These are phyloP conservation scores for Didymella exigua DNA, from an alignment of 2,329 filamentous ascomycete genomes.

Conservation along the genomic window DNA sequence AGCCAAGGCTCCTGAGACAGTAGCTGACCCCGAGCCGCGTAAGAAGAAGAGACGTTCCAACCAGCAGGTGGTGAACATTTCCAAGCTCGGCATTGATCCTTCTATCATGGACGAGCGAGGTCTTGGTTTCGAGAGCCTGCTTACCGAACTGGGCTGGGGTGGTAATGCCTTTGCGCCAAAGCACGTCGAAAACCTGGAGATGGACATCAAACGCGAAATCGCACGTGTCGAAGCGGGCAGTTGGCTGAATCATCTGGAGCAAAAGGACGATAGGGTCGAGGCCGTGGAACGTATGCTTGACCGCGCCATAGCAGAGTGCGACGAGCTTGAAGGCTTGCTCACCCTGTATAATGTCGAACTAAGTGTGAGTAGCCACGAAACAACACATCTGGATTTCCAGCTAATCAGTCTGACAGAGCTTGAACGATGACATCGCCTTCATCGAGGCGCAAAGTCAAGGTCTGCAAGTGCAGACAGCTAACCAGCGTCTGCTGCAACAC, in stretches of 20 bases:
- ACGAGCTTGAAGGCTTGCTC: slow-evolving; percentile 91
- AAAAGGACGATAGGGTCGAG: slow-evolving; percentile 88
- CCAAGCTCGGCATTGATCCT: slow-evolving; percentile 77
- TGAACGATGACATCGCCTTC: slow-evolving; percentile 94
- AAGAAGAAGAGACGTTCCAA: slow-evolving; percentile 69
- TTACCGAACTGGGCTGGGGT: slow-evolving; percentile 89
- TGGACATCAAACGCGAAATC: slow-evolving; percentile 83
- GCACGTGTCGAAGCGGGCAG: slow-evolving; percentile 90
- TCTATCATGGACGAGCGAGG: slow-evolving; percentile 76
- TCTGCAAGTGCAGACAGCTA: slow-evolving; percentile 94
- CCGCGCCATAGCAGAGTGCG: slow-evolving; percentile 89
- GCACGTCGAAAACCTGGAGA: slow-evolving; percentile 79
- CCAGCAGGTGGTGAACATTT: slow-evolving; percentile 79
- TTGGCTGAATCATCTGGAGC: slow-evolving; percentile 81
- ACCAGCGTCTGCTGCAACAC: slow-evolving; percentile 90
- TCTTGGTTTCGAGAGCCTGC: slow-evolving; percentile 78
- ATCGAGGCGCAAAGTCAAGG: slow-evolving; percentile 98
- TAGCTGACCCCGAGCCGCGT: slow-evolving; percentile 53
- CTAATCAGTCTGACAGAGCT: slow-evolving; percentile 64
- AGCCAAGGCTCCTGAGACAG: slow-evolving; percentile 10
- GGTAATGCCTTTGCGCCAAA: slow-evolving; percentile 75
- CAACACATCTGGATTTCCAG: background rate
- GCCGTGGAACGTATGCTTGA: slow-evolving; percentile 87
- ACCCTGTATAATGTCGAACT: slow-evolving; percentile 95
- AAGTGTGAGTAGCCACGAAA: slow-evolving; percentile 64